Evolutionary conservation across 2,329 filamentous ascomycete genomes (phyloP).

Genomic region (Penicillium sp.): DNA sequence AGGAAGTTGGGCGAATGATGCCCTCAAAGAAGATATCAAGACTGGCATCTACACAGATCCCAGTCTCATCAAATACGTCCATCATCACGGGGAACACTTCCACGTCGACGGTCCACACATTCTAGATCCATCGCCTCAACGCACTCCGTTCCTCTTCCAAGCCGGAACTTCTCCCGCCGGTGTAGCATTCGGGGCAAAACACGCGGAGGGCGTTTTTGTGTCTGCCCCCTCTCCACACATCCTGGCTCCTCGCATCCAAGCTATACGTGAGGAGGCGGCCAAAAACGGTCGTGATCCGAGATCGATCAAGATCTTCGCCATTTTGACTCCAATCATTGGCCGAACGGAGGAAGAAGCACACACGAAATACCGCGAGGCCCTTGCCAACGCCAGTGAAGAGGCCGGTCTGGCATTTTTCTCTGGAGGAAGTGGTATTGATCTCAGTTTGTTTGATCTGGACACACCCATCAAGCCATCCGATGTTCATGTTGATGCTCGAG

Average conservation of each 20-base stretch:
- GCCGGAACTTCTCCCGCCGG: not conserved
- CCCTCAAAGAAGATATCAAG: not conserved
- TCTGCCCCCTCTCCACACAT: not conserved
- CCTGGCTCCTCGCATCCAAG: not conserved
- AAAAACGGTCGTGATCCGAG: not conserved
- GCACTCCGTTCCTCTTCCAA: not conserved
- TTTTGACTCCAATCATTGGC: not conserved
- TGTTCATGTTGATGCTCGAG: not conserved
- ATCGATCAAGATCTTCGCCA: not conserved
- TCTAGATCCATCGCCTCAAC: not conserved
- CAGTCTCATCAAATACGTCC: not conserved
- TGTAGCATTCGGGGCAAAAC: not conserved
- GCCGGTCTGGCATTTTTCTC: not conserved
- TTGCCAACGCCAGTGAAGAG: not conserved
- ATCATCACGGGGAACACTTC: not conserved
- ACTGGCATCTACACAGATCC: not conserved
- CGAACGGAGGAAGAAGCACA: not conserved
- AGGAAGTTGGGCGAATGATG: not conserved
- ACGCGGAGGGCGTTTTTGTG: not conserved
- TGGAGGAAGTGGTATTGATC: not conserved
- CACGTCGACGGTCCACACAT: not conserved
- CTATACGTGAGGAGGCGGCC: not conserved
- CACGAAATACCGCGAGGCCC: not conserved
- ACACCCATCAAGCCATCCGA: not conserved
- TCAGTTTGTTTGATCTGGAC: not conserved